Conservation (phyloP, 2,329 filamentous ascomycete species). For the Juglanconis sp. region DNA sequence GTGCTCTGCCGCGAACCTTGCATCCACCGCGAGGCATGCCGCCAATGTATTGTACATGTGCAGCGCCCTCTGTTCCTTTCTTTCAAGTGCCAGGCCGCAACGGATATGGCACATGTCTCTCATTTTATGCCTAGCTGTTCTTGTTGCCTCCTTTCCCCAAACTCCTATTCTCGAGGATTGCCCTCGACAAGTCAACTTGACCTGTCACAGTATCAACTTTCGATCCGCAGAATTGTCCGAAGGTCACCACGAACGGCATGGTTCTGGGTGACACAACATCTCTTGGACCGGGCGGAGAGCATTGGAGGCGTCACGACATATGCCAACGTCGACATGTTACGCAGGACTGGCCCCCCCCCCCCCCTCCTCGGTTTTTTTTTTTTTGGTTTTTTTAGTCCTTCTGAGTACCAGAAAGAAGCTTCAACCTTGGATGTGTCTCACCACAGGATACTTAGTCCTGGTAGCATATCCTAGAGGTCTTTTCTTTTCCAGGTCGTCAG, state of each 20-base stretch:
- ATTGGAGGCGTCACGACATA: slow-evolving; percentile 6
- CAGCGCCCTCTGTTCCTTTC: not conserved
- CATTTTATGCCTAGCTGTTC: not conserved
- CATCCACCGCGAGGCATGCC: not conserved
- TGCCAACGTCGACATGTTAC: slow-evolving; percentile 3
- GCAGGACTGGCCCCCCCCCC: not conserved
- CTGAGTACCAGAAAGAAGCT: too few species aligned
- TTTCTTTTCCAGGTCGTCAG: slow-evolving; percentile 1
- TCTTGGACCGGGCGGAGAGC: not conserved
- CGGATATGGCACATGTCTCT: not conserved
- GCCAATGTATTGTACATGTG: not conserved
- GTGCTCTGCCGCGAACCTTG: not conserved
- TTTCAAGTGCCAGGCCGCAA: not conserved
- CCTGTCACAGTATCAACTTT: not conserved
- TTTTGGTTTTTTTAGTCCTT: not conserved
- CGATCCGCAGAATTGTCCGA: not conserved
- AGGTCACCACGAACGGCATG: not conserved
- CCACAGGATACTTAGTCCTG: not conserved
- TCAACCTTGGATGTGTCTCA: not conserved
- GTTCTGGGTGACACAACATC: not conserved
- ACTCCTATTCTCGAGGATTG: too few species aligned
- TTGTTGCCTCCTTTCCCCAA: not conserved
- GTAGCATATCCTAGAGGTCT: not conserved
- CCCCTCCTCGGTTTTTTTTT: not conserved
- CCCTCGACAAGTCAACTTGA: not conserved